Conservation (phyloP, 129 eudicot genomes). For the Arctium minus region DNA sequence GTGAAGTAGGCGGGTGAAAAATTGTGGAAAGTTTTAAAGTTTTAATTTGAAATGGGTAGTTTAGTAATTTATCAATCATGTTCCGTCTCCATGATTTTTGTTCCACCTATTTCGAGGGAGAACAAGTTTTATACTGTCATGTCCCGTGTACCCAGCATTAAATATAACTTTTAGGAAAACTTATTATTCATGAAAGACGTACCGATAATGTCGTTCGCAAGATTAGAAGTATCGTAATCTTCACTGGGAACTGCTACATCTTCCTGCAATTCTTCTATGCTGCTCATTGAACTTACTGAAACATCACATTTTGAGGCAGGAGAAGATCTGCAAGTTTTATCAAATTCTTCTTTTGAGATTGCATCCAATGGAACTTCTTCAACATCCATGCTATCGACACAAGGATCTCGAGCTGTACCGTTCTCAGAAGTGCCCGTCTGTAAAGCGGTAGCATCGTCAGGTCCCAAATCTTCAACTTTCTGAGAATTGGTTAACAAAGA, state of each 20-base stretch:
- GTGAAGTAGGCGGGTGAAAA: too few relatives aligned
- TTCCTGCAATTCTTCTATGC: conserved; percentile 38
- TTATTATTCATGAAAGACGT: conserved; percentile 21
- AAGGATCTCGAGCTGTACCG: conserved; percentile 13
- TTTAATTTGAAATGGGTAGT: too few relatives aligned
- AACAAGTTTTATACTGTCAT: too few relatives aligned
- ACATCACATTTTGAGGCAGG: conserved; percentile 38
- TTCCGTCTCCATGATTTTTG: too few relatives aligned
- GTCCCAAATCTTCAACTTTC: conserved; percentile 29
- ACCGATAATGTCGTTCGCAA: conserved; percentile 42
- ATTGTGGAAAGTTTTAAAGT: too few relatives aligned
- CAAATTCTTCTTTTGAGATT: conserved; percentile 49
- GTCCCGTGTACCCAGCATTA: not conserved
- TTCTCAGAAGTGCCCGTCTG: conserved; percentile 12
- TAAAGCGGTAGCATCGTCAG: conserved; percentile 16
- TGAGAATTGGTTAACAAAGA: conserved; percentile 24
- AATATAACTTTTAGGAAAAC: not conserved
- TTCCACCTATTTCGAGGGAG: too few relatives aligned
- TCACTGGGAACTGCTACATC: conserved; percentile 21
- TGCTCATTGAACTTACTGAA: conserved; percentile 37
- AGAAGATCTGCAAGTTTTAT: conserved; percentile 40
- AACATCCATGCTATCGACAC: conserved; percentile 25
- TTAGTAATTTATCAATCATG: too few relatives aligned
- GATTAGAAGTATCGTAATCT: conserved; percentile 27
- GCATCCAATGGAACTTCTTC: conserved; percentile 39